Conservation (phyloP, 805 yeast species). For the Metschnikowia anglica region DNA sequence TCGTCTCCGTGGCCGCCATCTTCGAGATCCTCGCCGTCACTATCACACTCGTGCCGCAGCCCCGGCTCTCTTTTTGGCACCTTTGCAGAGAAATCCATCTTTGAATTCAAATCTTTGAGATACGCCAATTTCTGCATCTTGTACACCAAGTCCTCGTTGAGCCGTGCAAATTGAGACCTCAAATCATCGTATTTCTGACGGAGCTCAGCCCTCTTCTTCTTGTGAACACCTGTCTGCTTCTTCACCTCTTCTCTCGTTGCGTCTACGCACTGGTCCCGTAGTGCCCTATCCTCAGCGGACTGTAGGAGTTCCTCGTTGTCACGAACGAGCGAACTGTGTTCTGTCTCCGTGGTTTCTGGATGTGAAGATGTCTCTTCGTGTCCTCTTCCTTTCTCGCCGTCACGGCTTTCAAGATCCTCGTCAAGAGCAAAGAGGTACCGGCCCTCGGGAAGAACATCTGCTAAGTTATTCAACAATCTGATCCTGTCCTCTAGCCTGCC, state of each 20-base stretch:
- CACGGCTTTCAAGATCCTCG: no score
- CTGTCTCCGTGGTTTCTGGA: not conserved
- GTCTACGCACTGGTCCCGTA: slow-evolving; percentile 1
- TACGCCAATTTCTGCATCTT: slow-evolving; percentile 32
- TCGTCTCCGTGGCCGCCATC: not conserved
- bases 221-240: not conserved
- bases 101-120: slow-evolving; percentile 18
- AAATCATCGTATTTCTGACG: slow-evolving; percentile 11
- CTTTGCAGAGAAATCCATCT: slow-evolving; percentile 7
- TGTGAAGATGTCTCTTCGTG: no score
- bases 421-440: slow-evolving; percentile 27
- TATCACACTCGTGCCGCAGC: slow-evolving; percentile 14
- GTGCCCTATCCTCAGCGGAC: slow-evolving; percentile 2
- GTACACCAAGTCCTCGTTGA: slow-evolving; percentile 26
- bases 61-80: slow-evolving; percentile 25
- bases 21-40: slow-evolving; percentile 22
- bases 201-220: slow-evolving; percentile 8
- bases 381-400: no score
- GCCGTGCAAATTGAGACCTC: slow-evolving; percentile 9
- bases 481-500: slow-evolving; percentile 18
- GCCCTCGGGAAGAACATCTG: slow-evolving; percentile 35
- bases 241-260: slow-evolving; percentile 2
- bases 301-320: slow-evolving; percentile 22
- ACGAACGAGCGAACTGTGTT: slow-evolving; percentile 15
- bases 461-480: slow-evolving; percentile 25